These are phyloP conservation scores for Neohortaea acidophila DNA, from an alignment of 495 filamentous ascomycete genomes.

Conservation along the genomic window DNA sequence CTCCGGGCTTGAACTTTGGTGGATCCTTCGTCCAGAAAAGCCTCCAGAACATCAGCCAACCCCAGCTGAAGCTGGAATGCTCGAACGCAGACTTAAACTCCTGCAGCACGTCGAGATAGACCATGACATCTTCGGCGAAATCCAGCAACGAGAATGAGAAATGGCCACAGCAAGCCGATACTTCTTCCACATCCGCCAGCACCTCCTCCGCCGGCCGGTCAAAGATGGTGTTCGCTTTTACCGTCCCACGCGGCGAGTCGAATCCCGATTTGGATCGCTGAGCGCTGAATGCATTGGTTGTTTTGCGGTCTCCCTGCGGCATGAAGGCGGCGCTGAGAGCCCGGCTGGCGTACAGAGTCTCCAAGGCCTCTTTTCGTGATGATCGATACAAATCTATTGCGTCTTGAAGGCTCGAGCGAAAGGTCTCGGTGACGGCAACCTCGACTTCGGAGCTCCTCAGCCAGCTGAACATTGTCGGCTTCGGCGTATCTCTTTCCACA, in stretches of 20 bases:
- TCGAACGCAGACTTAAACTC: conserved; percentile 58
- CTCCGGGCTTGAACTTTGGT: conserved; percentile 5
- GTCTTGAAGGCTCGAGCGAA: conserved; percentile 58
- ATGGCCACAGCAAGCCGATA: conserved; percentile 87
- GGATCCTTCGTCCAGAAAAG: background rate
- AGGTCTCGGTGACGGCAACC: conserved; percentile 62
- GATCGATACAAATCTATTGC: conserved; percentile 64
- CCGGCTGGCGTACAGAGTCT: conserved; percentile 44
- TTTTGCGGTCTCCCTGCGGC: conserved; percentile 1
- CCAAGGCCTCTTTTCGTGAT: conserved; percentile 58
- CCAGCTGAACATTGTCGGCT: background rate
- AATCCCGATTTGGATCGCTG: background rate
- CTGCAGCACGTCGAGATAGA: conserved; percentile 67
- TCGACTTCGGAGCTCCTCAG: conserved; percentile 9
- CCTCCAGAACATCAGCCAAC: conserved; percentile 75
- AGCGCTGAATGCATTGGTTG: background rate
- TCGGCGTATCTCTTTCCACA: conserved; percentile 23
- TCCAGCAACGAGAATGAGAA: conserved; percentile 80
- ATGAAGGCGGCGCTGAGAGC: conserved; percentile 6
- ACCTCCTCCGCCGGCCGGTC: conserved; percentile 46
- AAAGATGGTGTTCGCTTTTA: conserved; percentile 46
- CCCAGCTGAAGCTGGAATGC: conserved; percentile 50
- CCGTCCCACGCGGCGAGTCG: background rate
- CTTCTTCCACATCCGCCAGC: conserved; percentile 92
- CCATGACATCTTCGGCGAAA: conserved; percentile 77